Conservation (phyloP, 345 rosid species). For the Arabidopsis suecica region DNA sequence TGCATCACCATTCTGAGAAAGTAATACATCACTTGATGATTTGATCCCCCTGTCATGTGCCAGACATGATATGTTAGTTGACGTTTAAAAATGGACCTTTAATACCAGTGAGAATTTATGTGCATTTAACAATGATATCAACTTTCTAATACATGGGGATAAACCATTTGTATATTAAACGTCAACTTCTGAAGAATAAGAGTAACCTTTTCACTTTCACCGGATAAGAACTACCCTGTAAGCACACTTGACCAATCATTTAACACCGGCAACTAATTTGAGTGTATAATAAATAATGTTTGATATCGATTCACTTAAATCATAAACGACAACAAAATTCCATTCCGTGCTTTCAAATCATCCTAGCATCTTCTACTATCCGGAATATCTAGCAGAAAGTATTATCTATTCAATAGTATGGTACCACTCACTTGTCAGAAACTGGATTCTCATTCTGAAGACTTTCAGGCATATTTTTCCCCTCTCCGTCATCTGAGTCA, state of each 20-base stretch:
- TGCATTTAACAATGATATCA: constrained; percentile 1
- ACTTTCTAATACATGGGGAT: not conserved
- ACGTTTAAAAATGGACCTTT: not conserved
- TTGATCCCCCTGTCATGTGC: constrained; percentile 19
- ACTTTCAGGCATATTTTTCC: constrained; percentile 7
- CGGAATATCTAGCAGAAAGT: constrained; percentile 1
- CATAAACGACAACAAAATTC: not conserved
- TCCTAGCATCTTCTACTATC: not conserved
- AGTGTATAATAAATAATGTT: constrained; percentile 8
- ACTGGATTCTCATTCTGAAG: constrained; percentile 44
- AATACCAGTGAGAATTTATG: not conserved
- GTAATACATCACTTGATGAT: constrained; percentile 16
- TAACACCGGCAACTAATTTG: not conserved
- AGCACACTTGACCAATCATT: constrained; percentile 1
- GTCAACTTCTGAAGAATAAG: not conserved
- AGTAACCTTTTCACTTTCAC: constrained; percentile 6
- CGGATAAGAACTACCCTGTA: not conserved
- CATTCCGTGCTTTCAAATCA: not conserved
- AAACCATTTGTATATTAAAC: constrained; percentile 12
- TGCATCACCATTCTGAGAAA: constrained; percentile 28
- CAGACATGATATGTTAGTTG: not conserved
- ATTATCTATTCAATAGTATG: constrained; percentile 2
- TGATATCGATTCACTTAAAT: not conserved
- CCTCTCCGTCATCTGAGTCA: constrained; percentile 21
- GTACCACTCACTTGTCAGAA: constrained; percentile 35